Evolutionary conservation across 2,329 filamentous ascomycete species (phyloP), one percentile per base, ranked within the genome.

Genomic region (Colletotrichum trifolii): DNA sequence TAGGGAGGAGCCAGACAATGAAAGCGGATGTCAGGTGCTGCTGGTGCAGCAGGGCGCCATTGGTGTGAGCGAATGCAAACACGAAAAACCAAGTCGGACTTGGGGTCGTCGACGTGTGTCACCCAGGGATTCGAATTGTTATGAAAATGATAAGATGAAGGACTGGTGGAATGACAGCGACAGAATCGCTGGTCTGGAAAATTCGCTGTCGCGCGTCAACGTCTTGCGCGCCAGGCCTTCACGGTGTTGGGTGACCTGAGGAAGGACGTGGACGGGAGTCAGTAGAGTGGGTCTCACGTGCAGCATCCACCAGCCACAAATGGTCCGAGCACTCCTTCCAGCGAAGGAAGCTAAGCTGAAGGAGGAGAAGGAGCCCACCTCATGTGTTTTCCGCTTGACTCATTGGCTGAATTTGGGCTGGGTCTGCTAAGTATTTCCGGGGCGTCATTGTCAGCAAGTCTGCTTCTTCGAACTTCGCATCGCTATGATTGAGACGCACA

Each of bases 211-310:
- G 64, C 64, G 64, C 64, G 64, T 66, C 36, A 35, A 57, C 45
- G 54, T 42, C 36, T 52, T 66, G 47, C 62, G 62, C 60, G 64
- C 60, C 46, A 43, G 35, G 45, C 47, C 38, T 61, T 60, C 48
- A 60, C 54, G 42, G n/a, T 57, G 39, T 15, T 57, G 39, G 56
- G 62, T 47, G 25, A 25, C 25, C 25, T 40, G 40, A 65, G 55
- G 56, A 46, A 46, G 54, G 56, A 55, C 25, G 25, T 25, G 25
- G 25, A 25, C 48, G 58, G 54, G 47, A 68, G 50, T 57, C 54
- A 54, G 54, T 56, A 50, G 55, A 45, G 67, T 67, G 67, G 67
- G 67, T 67, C 67, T 68, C 67, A 68, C 67, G 64, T 68, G 67
- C 67, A 65, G 64, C n/a, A 6, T n/a, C 54, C 46, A 56, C 64